These are phyloP conservation scores for Citrus hindsii DNA, from an alignment of 345 rosid species.

Conservation along the genomic window DNA sequence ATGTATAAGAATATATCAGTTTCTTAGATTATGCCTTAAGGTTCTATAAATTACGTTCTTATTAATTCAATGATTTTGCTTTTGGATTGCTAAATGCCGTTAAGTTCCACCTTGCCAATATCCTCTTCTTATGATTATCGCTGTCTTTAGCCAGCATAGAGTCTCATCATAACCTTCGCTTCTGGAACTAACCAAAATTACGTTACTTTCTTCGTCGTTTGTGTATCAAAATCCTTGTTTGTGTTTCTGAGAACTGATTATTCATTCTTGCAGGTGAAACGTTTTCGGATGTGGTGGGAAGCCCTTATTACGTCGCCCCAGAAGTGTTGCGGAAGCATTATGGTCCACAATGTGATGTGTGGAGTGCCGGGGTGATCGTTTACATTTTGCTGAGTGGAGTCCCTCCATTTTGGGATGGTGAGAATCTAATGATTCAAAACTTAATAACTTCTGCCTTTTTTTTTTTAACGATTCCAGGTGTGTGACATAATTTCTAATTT, in stretches of 20 bases:
- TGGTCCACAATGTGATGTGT: slow-evolving; percentile 91
- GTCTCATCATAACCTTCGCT: no score
- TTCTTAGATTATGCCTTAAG: no score
- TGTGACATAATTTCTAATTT: slow-evolving; percentile 16
- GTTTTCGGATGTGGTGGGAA: slow-evolving; percentile 89
- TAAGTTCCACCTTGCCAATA: no score
- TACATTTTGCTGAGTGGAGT: slow-evolving; percentile 90
- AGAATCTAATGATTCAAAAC: slow-evolving; percentile 12
- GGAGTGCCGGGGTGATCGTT: slow-evolving; percentile 97
- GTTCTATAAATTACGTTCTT: no score
- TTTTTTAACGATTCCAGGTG: slow-evolving; percentile 2
- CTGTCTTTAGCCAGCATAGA: no score
- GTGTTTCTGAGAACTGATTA: neutral
- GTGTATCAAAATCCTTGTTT: no score
- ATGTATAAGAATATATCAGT: no score
- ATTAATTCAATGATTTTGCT: no score
- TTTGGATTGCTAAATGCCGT: no score
- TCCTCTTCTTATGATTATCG: no score
- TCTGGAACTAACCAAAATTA: no score
- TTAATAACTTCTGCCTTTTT: neutral
- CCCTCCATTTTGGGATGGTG: slow-evolving; percentile 99
- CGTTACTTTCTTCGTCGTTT: no score
- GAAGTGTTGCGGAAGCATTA: slow-evolving; percentile 85
- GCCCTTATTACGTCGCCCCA: slow-evolving; percentile 97
- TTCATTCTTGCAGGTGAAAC: slow-evolving; percentile 55